Evolutionary conservation across 306 rosid genomes (phyloP), one percentile per base, ranked within the genome.

Genomic region (Phaseolus lunatus): DNA sequence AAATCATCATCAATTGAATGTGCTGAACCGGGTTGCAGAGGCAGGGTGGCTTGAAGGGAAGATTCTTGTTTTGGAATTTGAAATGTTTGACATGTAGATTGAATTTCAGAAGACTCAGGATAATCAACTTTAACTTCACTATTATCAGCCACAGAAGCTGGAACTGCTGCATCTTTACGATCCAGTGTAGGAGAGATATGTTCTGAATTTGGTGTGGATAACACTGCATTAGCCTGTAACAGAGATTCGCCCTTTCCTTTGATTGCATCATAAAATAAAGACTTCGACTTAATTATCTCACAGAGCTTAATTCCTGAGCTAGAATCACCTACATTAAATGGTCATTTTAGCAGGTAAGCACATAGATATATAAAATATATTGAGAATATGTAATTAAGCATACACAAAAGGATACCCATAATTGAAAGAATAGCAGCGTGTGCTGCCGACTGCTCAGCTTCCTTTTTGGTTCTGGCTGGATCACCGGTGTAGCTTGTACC

Each of bases 361-460:
- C 63, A 70, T 50, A 14, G 22, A 29, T 37, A 53, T 26, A 29
- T 18, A 53, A 18, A 78, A 78, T 31, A 27, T 7, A 19, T 11
- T 4, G 20, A 31, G 65, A 48, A 26, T 37, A 47, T 74, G 68
- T 43, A 10, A 58, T 64, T 44, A 23, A n/a, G 5, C 43, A 56
- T 33, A 20, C 15, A 39, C 61, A 69, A 82, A 67, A 63, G 14
- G 39, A 69, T 85, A 92, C 97, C 92, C 3, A 88, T 27, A 54
- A 82, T 84, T 10, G 93, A 81, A 52, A 80, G 39, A 81, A 88
- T 80, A 57, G 75, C 86, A 13, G 78, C 82, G 44, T 83, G 85
- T 22, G 93, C 95, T 18, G 88, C 93, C 72, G 81, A 82, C 70
- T 82, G 87, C 80, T 88, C 90, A 12, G 97, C 94, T 24, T 88